Evolutionary conservation across 768 basidiomycete genomes (phyloP).

Genomic region (Podaxis sp.): DNA sequence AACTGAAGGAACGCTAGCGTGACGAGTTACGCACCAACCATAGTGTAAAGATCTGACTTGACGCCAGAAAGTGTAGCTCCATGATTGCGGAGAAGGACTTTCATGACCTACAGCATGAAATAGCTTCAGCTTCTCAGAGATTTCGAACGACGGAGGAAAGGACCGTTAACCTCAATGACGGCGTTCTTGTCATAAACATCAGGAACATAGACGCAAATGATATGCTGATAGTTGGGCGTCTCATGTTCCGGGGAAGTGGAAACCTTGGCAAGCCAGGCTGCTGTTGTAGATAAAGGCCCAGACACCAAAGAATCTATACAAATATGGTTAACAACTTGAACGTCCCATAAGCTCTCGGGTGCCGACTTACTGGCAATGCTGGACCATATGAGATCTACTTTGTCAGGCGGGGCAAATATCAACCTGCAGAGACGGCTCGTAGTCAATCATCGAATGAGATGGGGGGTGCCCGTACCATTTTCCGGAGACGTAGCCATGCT

Average conservation of each 20-base stretch:
- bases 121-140: background rate
- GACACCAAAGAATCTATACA: conserved; percentile 59
- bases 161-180: conserved; percentile 48
- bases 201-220: conserved; percentile 73
- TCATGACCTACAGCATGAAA: conserved; percentile 57
- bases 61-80: conserved; percentile 67
- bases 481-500: conserved; percentile 53
- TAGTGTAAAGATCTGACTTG: conserved; percentile 70
- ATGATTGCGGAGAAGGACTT: conserved; percentile 61
- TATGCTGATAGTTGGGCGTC: conserved; percentile 52
- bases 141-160: background rate
- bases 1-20: background rate
- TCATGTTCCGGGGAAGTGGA: conserved; percentile 57
- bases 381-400: conserved; percentile 63
- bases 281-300: conserved; percentile 60
- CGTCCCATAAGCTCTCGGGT: background rate
- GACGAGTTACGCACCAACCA: conserved; percentile 41
- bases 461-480: conserved; percentile 55
- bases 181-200: conserved; percentile 65
- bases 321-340: background rate
- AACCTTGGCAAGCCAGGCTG: conserved; percentile 61
- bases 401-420: conserved; percentile 61
- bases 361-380: conserved; percentile 53
- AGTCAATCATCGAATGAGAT: background rate
- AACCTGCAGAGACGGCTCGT: conserved; percentile 47